phyloP scores from a whole-genome alignment of 331 rosid genomes.

The Telfairia occidentalis region DNA sequence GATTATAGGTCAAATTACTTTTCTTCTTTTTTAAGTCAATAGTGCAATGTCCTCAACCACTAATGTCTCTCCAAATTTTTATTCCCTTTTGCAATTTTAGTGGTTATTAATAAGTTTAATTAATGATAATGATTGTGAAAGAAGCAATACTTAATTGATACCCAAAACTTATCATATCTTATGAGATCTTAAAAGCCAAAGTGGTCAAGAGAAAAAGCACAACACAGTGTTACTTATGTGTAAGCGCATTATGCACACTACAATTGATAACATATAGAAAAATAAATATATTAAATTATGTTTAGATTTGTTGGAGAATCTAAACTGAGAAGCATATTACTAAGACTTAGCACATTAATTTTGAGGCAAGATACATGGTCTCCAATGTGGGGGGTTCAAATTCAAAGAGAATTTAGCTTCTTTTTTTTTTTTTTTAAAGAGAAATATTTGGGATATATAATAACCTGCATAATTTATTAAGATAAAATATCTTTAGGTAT shows the following conservation, averaged over 20 bases:
- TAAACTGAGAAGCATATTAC: not conserved
- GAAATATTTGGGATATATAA: not conserved
- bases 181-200: constrained; percentile 1
- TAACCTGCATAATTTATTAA: too few relatives aligned
- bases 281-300: not conserved
- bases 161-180: constrained; percentile 7
- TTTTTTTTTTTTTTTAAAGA: not conserved
- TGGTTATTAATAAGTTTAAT: not conserved
- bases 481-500: too few relatives aligned
- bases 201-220: not conserved
- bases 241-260: not conserved
- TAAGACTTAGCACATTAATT: not conserved
- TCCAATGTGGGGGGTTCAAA: constrained; percentile 11
- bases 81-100: not conserved
- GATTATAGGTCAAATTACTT: not conserved
- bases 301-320: constrained; percentile 7
- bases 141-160: constrained; percentile 5
- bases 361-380: not conserved
- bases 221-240: not conserved
- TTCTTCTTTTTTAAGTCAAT: not conserved
- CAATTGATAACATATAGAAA: not conserved
- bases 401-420: not conserved
- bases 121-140: not conserved
- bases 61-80: not conserved
- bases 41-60: constrained; percentile 5